phyloP scores from a whole-genome alignment of 2,329 filamentous ascomycete genomes.

The Cladosporium sp. region DNA sequence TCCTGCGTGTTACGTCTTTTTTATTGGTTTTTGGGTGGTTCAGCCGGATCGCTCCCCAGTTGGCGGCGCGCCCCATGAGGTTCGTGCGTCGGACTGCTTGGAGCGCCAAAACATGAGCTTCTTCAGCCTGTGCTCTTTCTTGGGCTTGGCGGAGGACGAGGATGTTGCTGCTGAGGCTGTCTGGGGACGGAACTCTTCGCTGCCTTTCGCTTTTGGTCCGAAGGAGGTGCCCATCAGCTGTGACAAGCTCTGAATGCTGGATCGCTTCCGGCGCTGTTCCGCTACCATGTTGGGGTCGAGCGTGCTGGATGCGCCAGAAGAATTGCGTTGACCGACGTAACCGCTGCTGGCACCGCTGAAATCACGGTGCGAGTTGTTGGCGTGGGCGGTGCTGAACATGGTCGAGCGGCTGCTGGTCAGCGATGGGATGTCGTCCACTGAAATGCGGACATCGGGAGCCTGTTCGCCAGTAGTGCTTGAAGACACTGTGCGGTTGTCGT shows the following conservation, averaged over 20 bases:
- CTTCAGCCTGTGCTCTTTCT: slow-evolving; percentile 69
- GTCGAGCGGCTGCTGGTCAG: slow-evolving; percentile 75
- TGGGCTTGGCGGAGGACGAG: slow-evolving; percentile 42
- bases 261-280: slow-evolving; percentile 66
- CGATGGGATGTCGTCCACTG: slow-evolving; percentile 72
- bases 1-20: neutral
- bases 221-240: slow-evolving; percentile 74
- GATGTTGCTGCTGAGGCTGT: slow-evolving; percentile 52
- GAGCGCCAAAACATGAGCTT: slow-evolving; percentile 79
- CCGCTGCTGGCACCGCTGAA: slow-evolving; percentile 28
- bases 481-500: slow-evolving; percentile 69
- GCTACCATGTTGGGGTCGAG: slow-evolving; percentile 37
- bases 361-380: slow-evolving; percentile 36
- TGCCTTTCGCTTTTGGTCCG: slow-evolving; percentile 40
- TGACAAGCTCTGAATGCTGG: slow-evolving; percentile 74
- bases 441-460: slow-evolving; percentile 69
- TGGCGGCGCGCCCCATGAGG: neutral
- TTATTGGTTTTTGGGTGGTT: neutral
- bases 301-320: slow-evolving; percentile 44
- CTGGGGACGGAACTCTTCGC: slow-evolving; percentile 39
- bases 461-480: slow-evolving; percentile 73
- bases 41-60: neutral
- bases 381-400: slow-evolving; percentile 68
- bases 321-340: slow-evolving; percentile 34
- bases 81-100: slow-evolving; percentile 2